Conservation (phyloP, 2,329 filamentous ascomycete genomes). For the Aspergillus novoparasiticus region DNA sequence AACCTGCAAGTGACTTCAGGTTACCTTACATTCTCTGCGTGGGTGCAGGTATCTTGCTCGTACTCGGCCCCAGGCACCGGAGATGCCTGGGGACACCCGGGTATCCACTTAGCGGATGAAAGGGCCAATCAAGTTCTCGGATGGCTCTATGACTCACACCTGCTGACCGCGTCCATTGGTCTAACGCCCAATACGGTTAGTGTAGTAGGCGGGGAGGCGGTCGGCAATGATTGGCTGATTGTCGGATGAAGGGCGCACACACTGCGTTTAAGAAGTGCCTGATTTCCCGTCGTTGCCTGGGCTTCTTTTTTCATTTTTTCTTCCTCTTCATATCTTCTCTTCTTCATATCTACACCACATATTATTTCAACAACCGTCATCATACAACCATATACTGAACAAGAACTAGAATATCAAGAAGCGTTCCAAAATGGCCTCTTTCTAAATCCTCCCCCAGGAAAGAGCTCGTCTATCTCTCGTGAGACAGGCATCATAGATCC, state of each 20-base stretch:
- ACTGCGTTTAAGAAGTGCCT: conserved; percentile 42
- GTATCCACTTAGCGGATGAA: neutral
- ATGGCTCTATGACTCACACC: conserved; percentile 41
- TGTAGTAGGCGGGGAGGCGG: conserved; percentile 18
- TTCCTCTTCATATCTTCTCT: conserved; percentile 13
- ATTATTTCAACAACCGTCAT: conserved; percentile 13
- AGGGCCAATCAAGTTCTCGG: conserved; percentile 28
- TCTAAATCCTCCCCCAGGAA: conserved; percentile 38
- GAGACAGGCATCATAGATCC: conserved; percentile 47
- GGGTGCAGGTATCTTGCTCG: conserved; percentile 2
- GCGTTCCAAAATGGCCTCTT: conserved; percentile 41
- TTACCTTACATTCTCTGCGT: neutral
- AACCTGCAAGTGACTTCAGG: neutral
- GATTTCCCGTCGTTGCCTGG: conserved; percentile 42
- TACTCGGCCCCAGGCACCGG: conserved; percentile 7
- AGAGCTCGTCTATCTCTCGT: conserved; percentile 38
- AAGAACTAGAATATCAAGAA: conserved; percentile 23
- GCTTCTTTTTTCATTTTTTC: conserved; percentile 23
- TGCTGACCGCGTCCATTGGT: conserved; percentile 22
- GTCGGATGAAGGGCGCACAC: conserved; percentile 23
- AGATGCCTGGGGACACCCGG: conserved; percentile 18
- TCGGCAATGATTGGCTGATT: conserved; percentile 27
- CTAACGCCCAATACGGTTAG: conserved; percentile 15
- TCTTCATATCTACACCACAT: conserved; percentile 12
- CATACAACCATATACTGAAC: conserved; percentile 21